Base-by-base conservation (phyloP, 2,329 filamentous ascomycete genomes). In the Penicillium aurantiogriseum region DNA sequence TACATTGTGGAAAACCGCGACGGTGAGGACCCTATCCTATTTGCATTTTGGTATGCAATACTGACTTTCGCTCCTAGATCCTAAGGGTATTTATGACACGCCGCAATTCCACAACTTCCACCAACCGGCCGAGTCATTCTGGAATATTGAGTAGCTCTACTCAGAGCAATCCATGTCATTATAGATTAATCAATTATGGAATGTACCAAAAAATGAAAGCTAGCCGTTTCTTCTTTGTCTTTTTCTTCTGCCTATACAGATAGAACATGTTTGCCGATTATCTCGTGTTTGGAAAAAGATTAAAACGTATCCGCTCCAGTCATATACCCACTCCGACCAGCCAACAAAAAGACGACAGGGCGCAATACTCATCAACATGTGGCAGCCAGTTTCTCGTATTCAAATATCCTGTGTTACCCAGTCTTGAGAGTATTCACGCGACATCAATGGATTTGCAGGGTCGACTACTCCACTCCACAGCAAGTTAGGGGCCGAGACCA, bases 1-100 rank as follows among this genome's bases (percentile, higher is more conserved):
- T 85, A 81, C 62, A 87, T 88, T 55, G 59, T 77, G 40, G 69
- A 73, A 27, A 72, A 82, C 42, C 80, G 83, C 5, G 79, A 81
- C 65, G 83, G 82, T 84, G 67, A 72, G 77, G 69, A 29, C 13
- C 52, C 36, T 10, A 9, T 23, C 15, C 29, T n/a, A 11, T 27
- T 33, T 33, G 17, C 6, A 3, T 3, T 38, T 23, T 23, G 21
- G 17, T 1, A 15, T 48, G 19, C 19, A 31, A 45, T 35, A 46
- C 56, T 64, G 27, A 64, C 36, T 25, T 45, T 21, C 23, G 23
- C 39, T 27, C 4, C 46, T 42, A 81, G 82, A 85, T 74, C 80
- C 80, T 2, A 78, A 80, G 35, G 79, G 78, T 9, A 80, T 79
- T 36, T 85, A 84, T 70, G 77, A 80, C 53, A 68, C 77, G 54